Evolutionary conservation across 768 basidiomycete genomes (phyloP), one percentile per base, ranked within the genome.

Genomic region (Amylocystis lapponica): DNA sequence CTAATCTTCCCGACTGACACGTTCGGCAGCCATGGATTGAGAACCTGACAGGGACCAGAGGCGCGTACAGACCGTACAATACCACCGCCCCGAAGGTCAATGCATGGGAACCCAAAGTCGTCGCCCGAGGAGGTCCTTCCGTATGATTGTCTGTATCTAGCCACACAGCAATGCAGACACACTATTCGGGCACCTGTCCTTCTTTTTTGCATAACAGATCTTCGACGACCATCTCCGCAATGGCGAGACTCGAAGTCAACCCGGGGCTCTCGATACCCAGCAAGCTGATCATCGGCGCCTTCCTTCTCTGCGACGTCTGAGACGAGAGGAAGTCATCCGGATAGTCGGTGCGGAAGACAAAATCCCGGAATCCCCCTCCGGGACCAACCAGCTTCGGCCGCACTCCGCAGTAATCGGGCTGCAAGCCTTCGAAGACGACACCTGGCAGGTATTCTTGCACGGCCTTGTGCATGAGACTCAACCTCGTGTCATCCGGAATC

Each of bases 241-340:
- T 84, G 3, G 88, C 92, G 51, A 98, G 74, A 54, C 78, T 78
- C 9, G 86, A 77, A 4, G 95, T 98, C 58, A 98, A 64, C 0
- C 95, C 95, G 0, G 95, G 95, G 49, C 85, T 89, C 59, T 96
- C 92, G 48, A 98, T 92, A 0, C 93, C 92, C 58, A 92, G 60
- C 47, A 96, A 65, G 58, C 81, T 92, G 52, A 97, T 73, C 81
- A 98, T 83, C 41, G 37, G 43, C 43, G 52, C 27, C 52, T 56
- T 38, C 39, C 48, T 26, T 60, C 58, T 36, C 43, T 38, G n/a
- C 6, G 19, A n/a, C 40, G 48, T 12, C 57, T 54, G 52, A 16
- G 45, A 19, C 52, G 57, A 11, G 36, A 34, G 14, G 51, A 57
- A 49, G 56, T 68, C 61, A n/a, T 63, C 62, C 1, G 78, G 72